phyloP scores from a whole-genome alignment of 2,329 filamentous ascomycete genomes.

The Talaromyces verruculosus region DNA sequence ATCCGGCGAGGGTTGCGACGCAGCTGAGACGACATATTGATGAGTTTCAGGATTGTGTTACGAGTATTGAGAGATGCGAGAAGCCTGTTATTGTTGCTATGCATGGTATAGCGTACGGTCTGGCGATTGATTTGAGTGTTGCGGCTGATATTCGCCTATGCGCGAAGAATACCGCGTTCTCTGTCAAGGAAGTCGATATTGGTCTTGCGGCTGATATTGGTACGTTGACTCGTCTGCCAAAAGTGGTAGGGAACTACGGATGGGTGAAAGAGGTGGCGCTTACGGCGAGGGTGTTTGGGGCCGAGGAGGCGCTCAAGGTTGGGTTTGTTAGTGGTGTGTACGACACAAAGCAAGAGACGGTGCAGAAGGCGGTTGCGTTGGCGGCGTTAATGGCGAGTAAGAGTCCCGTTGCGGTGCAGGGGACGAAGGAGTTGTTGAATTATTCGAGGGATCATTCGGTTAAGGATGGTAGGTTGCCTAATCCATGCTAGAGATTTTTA shows the following conservation, averaged over 20 bases:
- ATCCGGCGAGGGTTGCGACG: constrained; percentile 65
- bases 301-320: constrained; percentile 46
- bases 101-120: constrained; percentile 74
- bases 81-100: constrained; percentile 85
- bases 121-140: constrained; percentile 65
- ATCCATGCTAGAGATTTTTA: neutral
- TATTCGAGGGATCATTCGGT: constrained; percentile 76
- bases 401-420: constrained; percentile 83
- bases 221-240: constrained; percentile 48
- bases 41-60: constrained; percentile 78
- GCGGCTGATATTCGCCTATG: constrained; percentile 48
- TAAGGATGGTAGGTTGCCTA: constrained; percentile 64
- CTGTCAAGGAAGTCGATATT: constrained; percentile 53
- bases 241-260: constrained; percentile 46
- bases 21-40: constrained; percentile 66
- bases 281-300: constrained; percentile 45
- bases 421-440: constrained; percentile 84
- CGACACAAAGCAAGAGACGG: constrained; percentile 58
- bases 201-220: constrained; percentile 52
- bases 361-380: constrained; percentile 63
- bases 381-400: constrained; percentile 70
- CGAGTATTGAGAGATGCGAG: constrained; percentile 77
- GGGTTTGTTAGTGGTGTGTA: constrained; percentile 47
- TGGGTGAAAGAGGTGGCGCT: constrained; percentile 53
- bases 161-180: constrained; percentile 37